A percentile compares a stretch with the other conserved stretches of the same genome.
phyloP scores from a whole-genome alignment of 2,329 filamentous ascomycete genomes.

The Aspergillus tubingensis region DNA sequence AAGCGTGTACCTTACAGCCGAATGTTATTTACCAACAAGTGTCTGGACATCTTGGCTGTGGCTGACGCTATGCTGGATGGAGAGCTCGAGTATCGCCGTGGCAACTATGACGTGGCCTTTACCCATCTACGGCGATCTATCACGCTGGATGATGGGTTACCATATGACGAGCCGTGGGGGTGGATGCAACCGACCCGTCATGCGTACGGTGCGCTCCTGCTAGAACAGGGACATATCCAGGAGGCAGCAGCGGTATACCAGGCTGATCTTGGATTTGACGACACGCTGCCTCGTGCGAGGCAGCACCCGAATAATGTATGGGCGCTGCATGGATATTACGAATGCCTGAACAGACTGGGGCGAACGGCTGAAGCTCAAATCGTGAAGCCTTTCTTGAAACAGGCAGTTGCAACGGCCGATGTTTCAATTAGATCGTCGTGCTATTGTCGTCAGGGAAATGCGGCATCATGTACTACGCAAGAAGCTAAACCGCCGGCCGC shows the following conservation, averaged over 20 bases:
- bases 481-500: too few species aligned
- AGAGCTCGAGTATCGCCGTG: slow-evolving; percentile 69
- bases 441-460: slow-evolving; percentile 50
- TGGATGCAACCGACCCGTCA: slow-evolving; percentile 78
- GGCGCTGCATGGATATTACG: slow-evolving; percentile 72
- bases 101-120: slow-evolving; percentile 62
- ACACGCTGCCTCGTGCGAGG: slow-evolving; percentile 63
- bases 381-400: slow-evolving; percentile 53
- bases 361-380: slow-evolving; percentile 50
- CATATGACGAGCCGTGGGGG: slow-evolving; percentile 74
- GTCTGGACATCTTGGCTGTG: slow-evolving; percentile 63
- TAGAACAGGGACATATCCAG: slow-evolving; percentile 64
- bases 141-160: slow-evolving; percentile 61
- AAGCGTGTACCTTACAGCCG: slow-evolving; percentile 59
- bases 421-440: slow-evolving; percentile 61
- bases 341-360: slow-evolving; percentile 63
- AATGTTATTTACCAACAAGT: slow-evolving; percentile 69
- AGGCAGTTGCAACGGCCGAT: slow-evolving; percentile 60
- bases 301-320: slow-evolving; percentile 74
- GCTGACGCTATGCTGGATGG: slow-evolving; percentile 68
- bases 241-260: slow-evolving; percentile 60
- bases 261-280: slow-evolving; percentile 62
- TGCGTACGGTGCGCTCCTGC: slow-evolving; percentile 67
- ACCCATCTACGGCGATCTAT: slow-evolving; percentile 60
- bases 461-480: too few species aligned